Percentiles rank a stretch among this genome's conserved stretches.
These are phyloP conservation scores for Lactuca saligna DNA, from an alignment of 129 eudicot species.

Conservation along the genomic window DNA sequence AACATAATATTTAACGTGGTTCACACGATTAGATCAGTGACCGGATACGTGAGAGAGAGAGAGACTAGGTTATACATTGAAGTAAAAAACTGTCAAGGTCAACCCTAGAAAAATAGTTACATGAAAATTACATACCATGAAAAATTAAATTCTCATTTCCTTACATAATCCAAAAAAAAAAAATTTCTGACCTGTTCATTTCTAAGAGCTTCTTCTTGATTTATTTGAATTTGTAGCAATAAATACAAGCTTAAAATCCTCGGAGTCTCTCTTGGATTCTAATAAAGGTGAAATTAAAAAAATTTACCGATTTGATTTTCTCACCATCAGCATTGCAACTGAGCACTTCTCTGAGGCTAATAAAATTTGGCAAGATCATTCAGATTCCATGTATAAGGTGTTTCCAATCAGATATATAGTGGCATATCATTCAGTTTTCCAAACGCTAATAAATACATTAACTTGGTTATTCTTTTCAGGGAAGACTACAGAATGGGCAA, in stretches of 20 bases:
- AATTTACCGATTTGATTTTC: conserved; percentile 4
- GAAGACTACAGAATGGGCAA: conserved; percentile 13
- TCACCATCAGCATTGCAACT: conserved; percentile 17
- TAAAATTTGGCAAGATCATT: conserved; percentile 10
- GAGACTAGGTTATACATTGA: too few species aligned
- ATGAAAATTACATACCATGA: neutral
- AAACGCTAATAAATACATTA: neutral
- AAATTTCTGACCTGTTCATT: neutral
- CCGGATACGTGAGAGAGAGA: too few species aligned
- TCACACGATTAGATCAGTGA: too few species aligned
- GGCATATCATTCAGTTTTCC: neutral
- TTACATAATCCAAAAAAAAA: too few species aligned
- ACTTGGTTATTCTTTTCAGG: conserved; percentile 12
- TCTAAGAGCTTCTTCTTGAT: neutral
- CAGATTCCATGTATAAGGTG: conserved; percentile 21
- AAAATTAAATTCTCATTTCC: neutral
- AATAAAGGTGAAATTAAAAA: conserved; percentile 11
- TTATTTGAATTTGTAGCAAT: neutral
- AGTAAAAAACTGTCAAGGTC: too few species aligned
- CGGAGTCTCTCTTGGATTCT: conserved; percentile 1
- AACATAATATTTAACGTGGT: too few species aligned
- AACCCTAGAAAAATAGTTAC: neutral
- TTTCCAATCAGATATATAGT: neutral
- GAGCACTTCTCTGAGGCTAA: conserved; percentile 10
- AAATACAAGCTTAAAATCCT: conserved; percentile 8